Percentiles rank a stretch among this genome's conserved stretches.
Conservation (phyloP, 192 early-diverging fungal genomes). For the Haplosporangium gracile region DNA sequence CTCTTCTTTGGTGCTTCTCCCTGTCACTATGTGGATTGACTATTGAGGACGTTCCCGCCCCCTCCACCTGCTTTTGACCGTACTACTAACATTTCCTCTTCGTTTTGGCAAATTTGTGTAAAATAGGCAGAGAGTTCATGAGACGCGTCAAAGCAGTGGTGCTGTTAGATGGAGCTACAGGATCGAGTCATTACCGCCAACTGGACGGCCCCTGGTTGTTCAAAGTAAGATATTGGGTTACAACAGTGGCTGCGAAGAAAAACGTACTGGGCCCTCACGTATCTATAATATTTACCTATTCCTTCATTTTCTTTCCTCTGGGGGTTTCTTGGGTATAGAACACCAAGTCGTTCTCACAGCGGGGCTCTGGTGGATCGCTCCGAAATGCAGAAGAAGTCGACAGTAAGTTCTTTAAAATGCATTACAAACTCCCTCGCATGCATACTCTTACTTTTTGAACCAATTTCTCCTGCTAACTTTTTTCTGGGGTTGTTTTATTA, state of each 20-base stretch:
- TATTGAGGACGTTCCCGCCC: no score
- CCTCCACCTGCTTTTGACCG: not conserved
- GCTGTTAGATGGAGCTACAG: constrained; percentile 23
- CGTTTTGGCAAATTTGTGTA: not conserved
- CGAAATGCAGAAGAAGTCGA: constrained; percentile 1
- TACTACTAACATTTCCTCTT: not conserved
- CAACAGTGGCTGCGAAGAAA: not conserved
- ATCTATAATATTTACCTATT: not conserved
- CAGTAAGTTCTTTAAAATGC: not conserved
- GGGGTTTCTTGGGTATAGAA: not conserved
- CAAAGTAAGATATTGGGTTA: not conserved
- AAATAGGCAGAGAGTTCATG: constrained; percentile 24
- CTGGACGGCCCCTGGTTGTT: not conserved
- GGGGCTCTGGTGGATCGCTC: not conserved
- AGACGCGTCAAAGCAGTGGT: constrained; percentile 25
- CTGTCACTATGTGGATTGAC: no score
- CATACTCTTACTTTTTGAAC: no score
- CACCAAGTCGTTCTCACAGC: not conserved
- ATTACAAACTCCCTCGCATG: no score
- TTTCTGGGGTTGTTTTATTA: not conserved
- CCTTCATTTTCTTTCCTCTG: not conserved
- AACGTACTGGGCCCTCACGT: not conserved
- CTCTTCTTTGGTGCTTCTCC: no score
- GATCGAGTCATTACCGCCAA: not conserved
- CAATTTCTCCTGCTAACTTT: no score